phyloP scores from a whole-genome alignment of 1,284 basidiomycete genomes.

The Rhodotorula sp. region DNA sequence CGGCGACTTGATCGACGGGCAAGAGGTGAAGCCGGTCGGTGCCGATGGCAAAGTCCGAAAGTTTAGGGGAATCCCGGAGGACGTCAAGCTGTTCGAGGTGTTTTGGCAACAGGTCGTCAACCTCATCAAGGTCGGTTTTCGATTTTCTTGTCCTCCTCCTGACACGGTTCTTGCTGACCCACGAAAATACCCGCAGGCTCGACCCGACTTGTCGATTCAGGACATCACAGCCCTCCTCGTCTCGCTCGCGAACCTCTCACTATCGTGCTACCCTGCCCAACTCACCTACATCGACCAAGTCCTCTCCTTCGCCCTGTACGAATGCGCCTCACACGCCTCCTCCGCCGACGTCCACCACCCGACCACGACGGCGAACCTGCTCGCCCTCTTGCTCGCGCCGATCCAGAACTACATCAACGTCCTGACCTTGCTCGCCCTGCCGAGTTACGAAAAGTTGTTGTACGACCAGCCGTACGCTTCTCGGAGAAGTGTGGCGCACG shows the following conservation, averaged over 20 bases:
- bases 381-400: slow-evolving; percentile 80
- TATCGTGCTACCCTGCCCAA: slow-evolving; percentile 91
- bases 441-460: slow-evolving; percentile 77
- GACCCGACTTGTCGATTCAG: slow-evolving; percentile 90
- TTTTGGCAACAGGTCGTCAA: slow-evolving; percentile 98
- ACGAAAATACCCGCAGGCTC: slow-evolving; percentile 60
- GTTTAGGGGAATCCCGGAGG: slow-evolving; percentile 87
- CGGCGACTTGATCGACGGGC: slow-evolving; percentile 36
- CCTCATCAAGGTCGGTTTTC: slow-evolving; percentile 73
- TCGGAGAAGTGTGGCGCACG: slow-evolving; percentile 82
- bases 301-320: slow-evolving; percentile 78
- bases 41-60: slow-evolving; percentile 58
- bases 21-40: slow-evolving; percentile 1
- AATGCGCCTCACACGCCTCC: slow-evolving; percentile 50
- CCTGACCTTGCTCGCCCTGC: slow-evolving; percentile 86
- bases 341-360: slow-evolving; percentile 83
- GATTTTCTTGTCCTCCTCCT: not conserved
- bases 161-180: too few species aligned
- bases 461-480: slow-evolving; percentile 81
- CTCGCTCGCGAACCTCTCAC: slow-evolving; percentile 83
- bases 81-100: slow-evolving; percentile 89
- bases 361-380: slow-evolving; percentile 81
- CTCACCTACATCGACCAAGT: slow-evolving; percentile 95
- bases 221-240: slow-evolving; percentile 91
- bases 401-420: slow-evolving; percentile 93